Evolutionary conservation across 75 land plant genomes (phyloP).

Genomic region (Cupressus sempervirens): DNA sequence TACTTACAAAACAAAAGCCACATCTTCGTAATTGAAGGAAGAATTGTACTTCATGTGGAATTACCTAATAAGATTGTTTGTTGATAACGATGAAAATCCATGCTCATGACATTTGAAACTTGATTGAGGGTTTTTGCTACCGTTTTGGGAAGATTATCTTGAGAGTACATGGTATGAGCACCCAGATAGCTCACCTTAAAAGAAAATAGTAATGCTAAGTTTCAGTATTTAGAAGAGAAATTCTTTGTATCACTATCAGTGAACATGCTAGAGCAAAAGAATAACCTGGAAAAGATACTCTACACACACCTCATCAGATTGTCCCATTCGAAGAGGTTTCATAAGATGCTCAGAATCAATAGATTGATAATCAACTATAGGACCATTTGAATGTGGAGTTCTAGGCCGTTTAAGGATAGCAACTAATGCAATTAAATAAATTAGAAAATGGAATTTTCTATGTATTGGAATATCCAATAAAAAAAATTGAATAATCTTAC

Average conservation of each 20-base stretch:
- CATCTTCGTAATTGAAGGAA: neutral
- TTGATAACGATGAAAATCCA: constrained; percentile 89
- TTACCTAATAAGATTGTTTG: constrained; percentile 76
- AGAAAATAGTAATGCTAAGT: constrained; percentile 15
- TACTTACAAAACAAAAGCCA: neutral
- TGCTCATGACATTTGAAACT: constrained; percentile 80
- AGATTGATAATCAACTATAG: constrained; percentile 75
- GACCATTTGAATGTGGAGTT: constrained; percentile 50
- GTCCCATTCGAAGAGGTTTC: constrained; percentile 64
- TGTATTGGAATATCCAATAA: neutral
- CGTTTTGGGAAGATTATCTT: constrained; percentile 74
- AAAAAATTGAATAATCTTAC: neutral
- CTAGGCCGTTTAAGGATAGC: constrained; percentile 78
- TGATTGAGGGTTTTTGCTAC: constrained; percentile 55
- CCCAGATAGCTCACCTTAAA: constrained; percentile 35
- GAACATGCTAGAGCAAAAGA: neutral
- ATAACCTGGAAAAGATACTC: neutral
- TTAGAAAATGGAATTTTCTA: neutral
- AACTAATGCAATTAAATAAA: constrained; percentile 25
- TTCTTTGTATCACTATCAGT: neutral
- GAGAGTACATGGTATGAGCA: constrained; percentile 37
- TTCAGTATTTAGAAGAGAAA: neutral
- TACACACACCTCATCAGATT: constrained; percentile 68
- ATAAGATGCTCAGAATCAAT: constrained; percentile 85
- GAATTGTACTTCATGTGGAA: neutral